Percentiles rank a stretch among this genome's conserved stretches.
These are phyloP conservation scores for Tetrapisispora fleetii DNA, from an alignment of 805 yeast species.

Conservation along the genomic window DNA sequence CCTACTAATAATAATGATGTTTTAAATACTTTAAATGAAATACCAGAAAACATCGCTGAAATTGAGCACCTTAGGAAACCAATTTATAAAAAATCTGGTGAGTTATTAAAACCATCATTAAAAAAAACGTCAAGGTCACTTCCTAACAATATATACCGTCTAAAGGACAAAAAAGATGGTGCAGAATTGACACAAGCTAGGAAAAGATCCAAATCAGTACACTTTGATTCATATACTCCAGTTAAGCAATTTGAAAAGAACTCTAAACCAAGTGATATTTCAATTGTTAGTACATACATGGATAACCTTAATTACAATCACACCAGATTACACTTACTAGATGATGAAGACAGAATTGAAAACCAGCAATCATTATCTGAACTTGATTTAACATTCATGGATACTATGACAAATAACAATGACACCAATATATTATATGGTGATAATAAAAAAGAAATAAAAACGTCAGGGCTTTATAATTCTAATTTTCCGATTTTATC, in stretches of 20 bases:
- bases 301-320: neutral
- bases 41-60: neutral
- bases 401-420: neutral
- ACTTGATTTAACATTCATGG: neutral
- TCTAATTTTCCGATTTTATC: slow-evolving; percentile 21
- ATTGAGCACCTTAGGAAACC: slow-evolving; percentile 4
- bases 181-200: neutral
- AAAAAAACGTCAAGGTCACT: slow-evolving; percentile 33
- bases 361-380: slow-evolving; percentile 6
- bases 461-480: slow-evolving; percentile 16
- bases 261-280: slow-evolving; percentile 69
- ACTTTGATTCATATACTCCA: slow-evolving; percentile 61
- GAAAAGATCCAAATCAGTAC: slow-evolving; percentile 57
- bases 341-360: slow-evolving; percentile 2
- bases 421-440: slow-evolving; percentile 4
- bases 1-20: neutral
- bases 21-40: neutral
- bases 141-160: slow-evolving; percentile 27
- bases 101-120: slow-evolving; percentile 37
- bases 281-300: slow-evolving; percentile 9
- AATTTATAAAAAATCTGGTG: slow-evolving; percentile 77
- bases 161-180: neutral
- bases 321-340: neutral
- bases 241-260: slow-evolving; percentile 62
- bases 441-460: slow-evolving; percentile 6